Base-by-base conservation (phyloP, 2,329 filamentous ascomycete genomes). In the Lecanicillium sp. region DNA sequence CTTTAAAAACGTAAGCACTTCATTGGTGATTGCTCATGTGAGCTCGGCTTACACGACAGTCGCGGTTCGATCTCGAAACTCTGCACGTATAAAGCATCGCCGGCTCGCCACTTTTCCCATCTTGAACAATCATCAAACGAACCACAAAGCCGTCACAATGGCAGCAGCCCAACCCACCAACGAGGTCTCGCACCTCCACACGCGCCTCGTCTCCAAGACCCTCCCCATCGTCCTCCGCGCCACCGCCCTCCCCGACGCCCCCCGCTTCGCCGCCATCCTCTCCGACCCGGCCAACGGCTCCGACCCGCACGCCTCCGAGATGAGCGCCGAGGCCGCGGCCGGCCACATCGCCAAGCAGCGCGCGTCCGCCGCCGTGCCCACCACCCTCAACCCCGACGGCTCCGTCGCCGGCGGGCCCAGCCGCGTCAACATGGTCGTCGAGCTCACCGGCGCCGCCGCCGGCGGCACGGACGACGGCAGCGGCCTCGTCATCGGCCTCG, bases 181-280 rank as follows among this genome's bases (percentile, higher is more conserved):
- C 45, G 45, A 42, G 38, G 38, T 42, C 29, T 48, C 45, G 39
- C 58, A 61, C 47, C 56, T 61, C 40, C 23, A 54, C 49, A 56
- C 58, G 3, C 37, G 44, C 36, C 49, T 62, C 50, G 35, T 38
- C 36, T 60, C 59, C 24, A 19, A 40, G 2, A 52, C 55, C 11
- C 52, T 57, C 42, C 57, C 59, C 41, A 51, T 62, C 48, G 36
- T 51, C 21, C 59, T 62, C 24, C 58, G 59, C 52, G 61, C 54
- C 19, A 52, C 54, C 37, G 47, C 53, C 15, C 49, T 49, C 27
- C 39, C 43, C 26, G 59, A 61, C 44, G 56, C 54, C 21, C 29
- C 51, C 6, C 26, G 45, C 48, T 39, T 56, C 47, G 52, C 56
- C 9, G 54, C 58, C 29, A 56, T 66, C 33, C 57, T 59, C 48